These are phyloP conservation scores for Boletales sp. DNA, from an alignment of 768 basidiomycete species.

Conservation along the genomic window DNA sequence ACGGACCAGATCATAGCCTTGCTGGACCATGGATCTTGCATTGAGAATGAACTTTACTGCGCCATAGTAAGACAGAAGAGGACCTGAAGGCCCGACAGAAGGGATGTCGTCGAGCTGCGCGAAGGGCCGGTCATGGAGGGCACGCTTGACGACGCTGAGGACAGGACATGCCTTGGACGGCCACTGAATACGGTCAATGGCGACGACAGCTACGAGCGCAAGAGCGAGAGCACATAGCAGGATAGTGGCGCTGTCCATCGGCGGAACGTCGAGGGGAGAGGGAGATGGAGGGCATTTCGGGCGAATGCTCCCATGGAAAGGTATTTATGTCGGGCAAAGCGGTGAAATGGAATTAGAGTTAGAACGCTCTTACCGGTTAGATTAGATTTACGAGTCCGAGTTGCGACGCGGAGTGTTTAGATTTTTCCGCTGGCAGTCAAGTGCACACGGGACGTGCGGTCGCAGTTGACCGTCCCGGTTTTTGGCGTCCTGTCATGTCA, in stretches of 20 bases:
- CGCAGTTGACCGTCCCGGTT: too few species aligned
- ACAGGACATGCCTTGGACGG: slow-evolving; percentile 23
- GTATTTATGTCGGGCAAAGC: slow-evolving; percentile 31
- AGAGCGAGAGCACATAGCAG: slow-evolving; percentile 18
- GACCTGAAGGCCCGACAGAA: slow-evolving; percentile 33
- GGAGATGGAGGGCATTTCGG: slow-evolving; percentile 28
- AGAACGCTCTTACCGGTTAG: slow-evolving; percentile 19
- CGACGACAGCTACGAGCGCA: slow-evolving; percentile 9
- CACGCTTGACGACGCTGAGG: neutral
- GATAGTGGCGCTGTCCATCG: slow-evolving; percentile 23
- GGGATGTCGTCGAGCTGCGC: slow-evolving; percentile 31
- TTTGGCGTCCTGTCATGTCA: slow-evolving; percentile 19
- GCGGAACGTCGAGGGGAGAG: slow-evolving; percentile 20
- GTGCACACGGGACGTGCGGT: too few species aligned
- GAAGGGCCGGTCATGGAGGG: slow-evolving; percentile 2
- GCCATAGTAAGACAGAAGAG: slow-evolving; percentile 31
- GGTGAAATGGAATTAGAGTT: slow-evolving; percentile 30
- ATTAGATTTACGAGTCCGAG: slow-evolving; percentile 26
- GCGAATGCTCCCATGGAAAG: slow-evolving; percentile 15
- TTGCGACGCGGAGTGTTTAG: too few species aligned
- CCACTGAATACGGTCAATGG: slow-evolving; percentile 18
- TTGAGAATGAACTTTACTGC: slow-evolving; percentile 29
- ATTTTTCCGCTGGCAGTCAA: too few species aligned
- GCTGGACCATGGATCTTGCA: slow-evolving; percentile 31
- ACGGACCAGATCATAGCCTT: slow-evolving; percentile 35